Conservation (phyloP, 306 rosid genomes). For the Malus sylvestris region DNA sequence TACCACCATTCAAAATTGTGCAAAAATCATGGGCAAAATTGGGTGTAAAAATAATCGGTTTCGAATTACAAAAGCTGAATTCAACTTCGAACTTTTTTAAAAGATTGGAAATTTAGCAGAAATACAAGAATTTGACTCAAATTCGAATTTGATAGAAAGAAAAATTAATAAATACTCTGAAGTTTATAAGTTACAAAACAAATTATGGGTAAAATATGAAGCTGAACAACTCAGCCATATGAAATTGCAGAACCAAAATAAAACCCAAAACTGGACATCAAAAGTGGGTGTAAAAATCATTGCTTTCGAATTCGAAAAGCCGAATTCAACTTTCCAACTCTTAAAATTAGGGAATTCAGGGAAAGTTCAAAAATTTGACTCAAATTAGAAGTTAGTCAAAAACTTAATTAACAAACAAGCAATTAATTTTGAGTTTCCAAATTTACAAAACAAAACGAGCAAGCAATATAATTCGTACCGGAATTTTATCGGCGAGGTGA, state of each 20-base stretch:
- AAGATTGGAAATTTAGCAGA: not conserved
- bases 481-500: constrained; percentile 72
- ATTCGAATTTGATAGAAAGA: not conserved
- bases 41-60: not conserved
- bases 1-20: not conserved
- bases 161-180: not conserved
- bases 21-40: not conserved
- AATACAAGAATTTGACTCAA: not conserved
- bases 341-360: not conserved
- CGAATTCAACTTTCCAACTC: not conserved
- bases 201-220: not conserved
- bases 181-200: not conserved
- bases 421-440: not conserved
- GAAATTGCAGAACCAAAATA: not conserved
- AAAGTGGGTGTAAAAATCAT: not conserved
- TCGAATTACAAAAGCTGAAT: not conserved
- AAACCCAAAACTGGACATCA: not conserved
- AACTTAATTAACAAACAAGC: not conserved
- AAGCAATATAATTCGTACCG: constrained; percentile 19
- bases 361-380: not conserved
- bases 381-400: not conserved
- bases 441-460: not conserved
- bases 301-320: not conserved
- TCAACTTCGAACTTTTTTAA: not conserved
- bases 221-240: not conserved